phyloP scores from a whole-genome alignment of 2,329 filamentous ascomycete genomes.

The Albifimbria verrucaria region DNA sequence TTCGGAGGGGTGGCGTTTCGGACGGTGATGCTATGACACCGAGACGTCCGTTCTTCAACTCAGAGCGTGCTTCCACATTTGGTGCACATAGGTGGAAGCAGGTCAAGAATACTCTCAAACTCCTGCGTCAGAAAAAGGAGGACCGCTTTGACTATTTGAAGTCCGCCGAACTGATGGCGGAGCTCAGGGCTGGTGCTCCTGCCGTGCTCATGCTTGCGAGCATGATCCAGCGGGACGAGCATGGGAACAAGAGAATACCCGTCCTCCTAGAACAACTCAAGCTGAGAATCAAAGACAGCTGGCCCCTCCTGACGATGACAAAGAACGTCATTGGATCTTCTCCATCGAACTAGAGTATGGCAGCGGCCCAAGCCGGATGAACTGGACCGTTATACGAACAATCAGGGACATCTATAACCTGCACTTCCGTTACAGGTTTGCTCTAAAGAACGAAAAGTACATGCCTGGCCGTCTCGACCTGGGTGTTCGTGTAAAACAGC shows the following conservation, averaged over 20 bases:
- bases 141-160: conserved; percentile 92
- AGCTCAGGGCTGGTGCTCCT: conserved; percentile 86
- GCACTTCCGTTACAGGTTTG: conserved; percentile 89
- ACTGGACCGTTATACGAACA: conserved; percentile 87
- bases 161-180: conserved; percentile 93
- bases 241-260: conserved; percentile 91
- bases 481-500: conserved; percentile 72
- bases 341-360: conserved; percentile 94
- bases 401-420: conserved; percentile 88
- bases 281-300: conserved; percentile 78
- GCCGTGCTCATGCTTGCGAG: conserved; percentile 92
- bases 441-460: conserved; percentile 79
- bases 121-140: conserved; percentile 76
- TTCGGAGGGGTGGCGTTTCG: conserved; percentile 63
- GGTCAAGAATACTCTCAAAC: conserved; percentile 83
- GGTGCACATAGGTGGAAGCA: conserved; percentile 86
- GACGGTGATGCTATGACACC: conserved; percentile 59
- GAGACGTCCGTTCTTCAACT: conserved; percentile 54
- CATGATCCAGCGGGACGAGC: conserved; percentile 96
- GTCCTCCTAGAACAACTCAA: conserved; percentile 94
- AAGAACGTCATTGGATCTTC: conserved; percentile 76
- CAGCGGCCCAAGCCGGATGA: conserved; percentile 92
- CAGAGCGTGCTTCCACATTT: conserved; percentile 69
- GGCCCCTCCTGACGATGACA: conserved; percentile 59
- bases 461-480: conserved; percentile 64